Evolutionary conservation across 2,329 filamentous ascomycete species (phyloP).

Genomic region (Botrytis paeoniae): DNA sequence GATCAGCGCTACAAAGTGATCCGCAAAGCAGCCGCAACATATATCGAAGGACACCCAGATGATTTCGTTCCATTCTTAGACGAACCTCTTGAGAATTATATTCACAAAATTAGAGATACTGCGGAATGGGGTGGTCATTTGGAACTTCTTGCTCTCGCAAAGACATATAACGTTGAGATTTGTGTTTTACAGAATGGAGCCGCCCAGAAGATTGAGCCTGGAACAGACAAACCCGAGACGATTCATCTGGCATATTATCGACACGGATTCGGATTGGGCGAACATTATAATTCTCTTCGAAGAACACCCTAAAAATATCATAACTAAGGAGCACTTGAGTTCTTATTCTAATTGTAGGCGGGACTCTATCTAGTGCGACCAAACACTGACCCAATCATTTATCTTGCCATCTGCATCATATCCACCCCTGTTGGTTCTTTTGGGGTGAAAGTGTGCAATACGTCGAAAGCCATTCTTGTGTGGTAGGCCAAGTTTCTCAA

Average conservation of each 20-base stretch:
- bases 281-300: constrained; percentile 92
- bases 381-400: constrained; percentile 54
- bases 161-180: constrained; percentile 75
- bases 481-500: constrained; percentile 45
- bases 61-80: constrained; percentile 88
- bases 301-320: constrained; percentile 36
- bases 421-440: constrained; percentile 49
- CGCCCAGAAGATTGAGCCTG: constrained; percentile 69
- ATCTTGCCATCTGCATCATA: constrained; percentile 46
- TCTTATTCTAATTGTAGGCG: background rate
- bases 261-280: constrained; percentile 88
- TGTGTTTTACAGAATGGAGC: constrained; percentile 81
- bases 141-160: constrained; percentile 81
- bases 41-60: constrained; percentile 69
- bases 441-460: constrained; percentile 50
- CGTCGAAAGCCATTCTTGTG: constrained; percentile 42
- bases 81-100: constrained; percentile 71
- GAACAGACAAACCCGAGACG: constrained; percentile 46
- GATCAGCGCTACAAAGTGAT: constrained; percentile 61
- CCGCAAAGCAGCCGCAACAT: constrained; percentile 69
- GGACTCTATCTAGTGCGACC: constrained; percentile 40
- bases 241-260: constrained; percentile 93
- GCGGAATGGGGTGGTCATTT: constrained; percentile 96
- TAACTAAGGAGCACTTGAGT: background rate
- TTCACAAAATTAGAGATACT: constrained; percentile 74